A percentile compares a stretch with the other conserved stretches of the same genome.
These are phyloP conservation scores for Escovopsis sp. DNA, from an alignment of 2,329 filamentous ascomycete species.

Conservation along the genomic window DNA sequence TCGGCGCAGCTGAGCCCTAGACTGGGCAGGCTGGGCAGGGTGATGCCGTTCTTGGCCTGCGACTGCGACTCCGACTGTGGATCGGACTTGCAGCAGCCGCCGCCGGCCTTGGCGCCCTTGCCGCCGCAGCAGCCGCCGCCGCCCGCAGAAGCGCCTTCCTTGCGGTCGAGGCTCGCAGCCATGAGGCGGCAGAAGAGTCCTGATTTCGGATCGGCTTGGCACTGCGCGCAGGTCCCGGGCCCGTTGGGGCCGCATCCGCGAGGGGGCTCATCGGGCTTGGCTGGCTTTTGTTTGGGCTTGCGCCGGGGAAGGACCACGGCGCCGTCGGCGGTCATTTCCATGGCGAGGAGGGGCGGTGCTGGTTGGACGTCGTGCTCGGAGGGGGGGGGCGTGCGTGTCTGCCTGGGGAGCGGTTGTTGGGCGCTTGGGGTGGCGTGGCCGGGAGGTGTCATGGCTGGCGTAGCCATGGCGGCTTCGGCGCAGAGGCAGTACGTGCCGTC, in stretches of 20 bases:
- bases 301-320: slow-evolving; percentile 42
- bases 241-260: slow-evolving; percentile 48
- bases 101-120: slow-evolving; percentile 34
- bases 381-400: slow-evolving; percentile 41
- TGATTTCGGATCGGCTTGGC: slow-evolving; percentile 60
- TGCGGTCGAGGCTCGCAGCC: slow-evolving; percentile 45
- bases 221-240: slow-evolving; percentile 67
- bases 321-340: slow-evolving; percentile 44
- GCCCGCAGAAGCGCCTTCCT: slow-evolving; percentile 14
- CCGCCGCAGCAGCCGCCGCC: slow-evolving; percentile 58
- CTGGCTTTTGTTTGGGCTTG: slow-evolving; percentile 14
- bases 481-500: slow-evolving; percentile 73
- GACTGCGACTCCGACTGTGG: slow-evolving; percentile 5
- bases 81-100: slow-evolving; percentile 46
- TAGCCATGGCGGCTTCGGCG: slow-evolving; percentile 41
- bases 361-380: slow-evolving; percentile 44
- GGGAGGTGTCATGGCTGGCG: slow-evolving; percentile 23
- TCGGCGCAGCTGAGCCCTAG: slow-evolving; percentile 59
- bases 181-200: slow-evolving; percentile 73
- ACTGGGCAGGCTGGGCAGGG: slow-evolving; percentile 22
- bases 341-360: slow-evolving; percentile 33
- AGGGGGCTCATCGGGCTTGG: neutral
- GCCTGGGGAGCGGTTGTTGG: slow-evolving; percentile 26
- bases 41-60: slow-evolving; percentile 22
- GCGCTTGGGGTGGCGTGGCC: slow-evolving; percentile 16